phyloP scores from a whole-genome alignment of 345 rosid species.

The Sapria himalayana region DNA sequence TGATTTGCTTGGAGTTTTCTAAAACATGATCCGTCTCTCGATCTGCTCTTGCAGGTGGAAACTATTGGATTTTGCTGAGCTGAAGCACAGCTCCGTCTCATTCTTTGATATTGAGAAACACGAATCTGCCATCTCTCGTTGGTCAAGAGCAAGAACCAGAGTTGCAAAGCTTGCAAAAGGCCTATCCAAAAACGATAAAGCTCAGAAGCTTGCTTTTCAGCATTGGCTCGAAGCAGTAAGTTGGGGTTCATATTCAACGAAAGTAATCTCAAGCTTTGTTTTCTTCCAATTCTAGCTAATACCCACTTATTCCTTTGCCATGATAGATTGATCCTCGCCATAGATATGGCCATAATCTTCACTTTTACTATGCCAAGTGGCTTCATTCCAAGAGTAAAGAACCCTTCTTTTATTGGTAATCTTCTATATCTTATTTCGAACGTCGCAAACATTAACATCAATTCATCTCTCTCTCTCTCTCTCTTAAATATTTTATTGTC shows the following conservation, averaged over 20 bases:
- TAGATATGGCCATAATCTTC: slow-evolving; percentile 86
- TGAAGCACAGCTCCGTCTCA: slow-evolving; percentile 71
- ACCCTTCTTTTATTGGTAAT: slow-evolving; percentile 96
- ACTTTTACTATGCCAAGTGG: slow-evolving; percentile 65
- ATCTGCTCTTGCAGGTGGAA: slow-evolving; percentile 85
- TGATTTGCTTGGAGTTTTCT: no score
- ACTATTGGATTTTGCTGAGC: slow-evolving; percentile 68
- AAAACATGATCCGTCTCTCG: no score
- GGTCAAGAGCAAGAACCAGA: slow-evolving; percentile 90
- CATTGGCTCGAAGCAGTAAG: slow-evolving; percentile 99
- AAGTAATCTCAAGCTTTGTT: no score
- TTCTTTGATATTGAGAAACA: slow-evolving; percentile 81
- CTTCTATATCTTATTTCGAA: slow-evolving; percentile 3
- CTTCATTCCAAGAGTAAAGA: slow-evolving; percentile 64
- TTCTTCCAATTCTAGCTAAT: no score
- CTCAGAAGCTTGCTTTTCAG: slow-evolving; percentile 58
- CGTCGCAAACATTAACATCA: no score
- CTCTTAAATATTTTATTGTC: no score
- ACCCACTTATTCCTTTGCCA: no score
- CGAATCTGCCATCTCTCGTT: slow-evolving; percentile 80
- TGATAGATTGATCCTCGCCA: slow-evolving; percentile 90
- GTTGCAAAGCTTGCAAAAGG: slow-evolving; percentile 98
- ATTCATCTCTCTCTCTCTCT: no score
- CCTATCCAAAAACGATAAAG: slow-evolving; percentile 66
- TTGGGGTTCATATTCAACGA: slow-evolving; percentile 1